phyloP scores from a whole-genome alignment of 2,329 filamentous ascomycete genomes.

The Ophiostoma perfectum region DNA sequence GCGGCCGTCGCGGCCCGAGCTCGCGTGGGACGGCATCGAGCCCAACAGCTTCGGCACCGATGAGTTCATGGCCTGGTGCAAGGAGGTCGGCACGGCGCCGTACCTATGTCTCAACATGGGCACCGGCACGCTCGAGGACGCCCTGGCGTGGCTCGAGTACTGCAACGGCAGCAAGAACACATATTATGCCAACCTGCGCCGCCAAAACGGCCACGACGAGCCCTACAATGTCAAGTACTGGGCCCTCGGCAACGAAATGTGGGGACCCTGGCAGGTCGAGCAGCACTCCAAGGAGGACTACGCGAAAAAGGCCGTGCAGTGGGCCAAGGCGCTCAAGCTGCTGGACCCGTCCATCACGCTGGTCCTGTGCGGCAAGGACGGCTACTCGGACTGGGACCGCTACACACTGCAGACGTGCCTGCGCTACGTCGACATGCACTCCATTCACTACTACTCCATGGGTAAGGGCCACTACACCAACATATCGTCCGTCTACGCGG shows the following conservation, averaged over 20 bases:
- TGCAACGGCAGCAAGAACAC: constrained; percentile 75
- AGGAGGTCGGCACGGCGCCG: constrained; percentile 66
- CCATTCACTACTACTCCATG: constrained; percentile 50
- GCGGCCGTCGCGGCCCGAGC: constrained; percentile 61
- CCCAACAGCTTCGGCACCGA: constrained; percentile 77
- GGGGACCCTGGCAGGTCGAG: constrained; percentile 59
- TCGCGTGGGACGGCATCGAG: constrained; percentile 74
- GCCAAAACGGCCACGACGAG: constrained; percentile 67
- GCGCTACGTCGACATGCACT: constrained; percentile 67
- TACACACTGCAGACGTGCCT: constrained; percentile 66
- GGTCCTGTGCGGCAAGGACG: constrained; percentile 70
- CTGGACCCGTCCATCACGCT: constrained; percentile 63
- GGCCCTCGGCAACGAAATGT: constrained; percentile 73
- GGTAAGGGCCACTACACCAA: constrained; percentile 55
- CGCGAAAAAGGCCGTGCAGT: constrained; percentile 62
- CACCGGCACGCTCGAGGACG: constrained; percentile 57
- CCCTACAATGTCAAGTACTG: constrained; percentile 82
- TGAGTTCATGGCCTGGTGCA: constrained; percentile 80
- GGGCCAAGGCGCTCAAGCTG: constrained; percentile 67
- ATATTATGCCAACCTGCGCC: constrained; percentile 74
- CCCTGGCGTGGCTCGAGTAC: constrained; percentile 76
- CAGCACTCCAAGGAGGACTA: constrained; percentile 66
- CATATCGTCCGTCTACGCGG: constrained; percentile 60
- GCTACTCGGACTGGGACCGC: constrained; percentile 65
- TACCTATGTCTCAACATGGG: constrained; percentile 79